Percentiles rank a stretch among this genome's conserved stretches.
These are phyloP conservation scores for Suhomyces taliae DNA, from an alignment of 1,139 yeast genomes.

Conservation along the genomic window DNA sequence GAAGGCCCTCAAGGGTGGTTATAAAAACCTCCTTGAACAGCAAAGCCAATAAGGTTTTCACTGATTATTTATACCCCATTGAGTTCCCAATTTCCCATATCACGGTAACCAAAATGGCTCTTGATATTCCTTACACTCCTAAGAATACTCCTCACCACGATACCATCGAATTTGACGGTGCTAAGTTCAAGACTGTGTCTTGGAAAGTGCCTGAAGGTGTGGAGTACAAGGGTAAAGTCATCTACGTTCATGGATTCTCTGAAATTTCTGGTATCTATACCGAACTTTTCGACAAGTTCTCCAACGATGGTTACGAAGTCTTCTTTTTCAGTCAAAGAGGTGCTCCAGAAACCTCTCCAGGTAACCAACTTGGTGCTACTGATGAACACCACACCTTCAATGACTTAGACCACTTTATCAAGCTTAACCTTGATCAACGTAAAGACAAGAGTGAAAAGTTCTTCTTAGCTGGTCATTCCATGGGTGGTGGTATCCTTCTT, in stretches of 20 bases:
- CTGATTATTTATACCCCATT: no score
- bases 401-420: conserved; percentile 69
- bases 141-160: conserved; percentile 31
- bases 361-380: conserved; percentile 60
- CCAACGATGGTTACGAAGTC: conserved; percentile 66
- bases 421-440: conserved; percentile 29
- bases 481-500: conserved; percentile 88
- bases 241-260: conserved; percentile 80
- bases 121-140: conserved; percentile 36
- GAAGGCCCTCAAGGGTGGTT: no score
- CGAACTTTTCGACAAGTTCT: conserved; percentile 58
- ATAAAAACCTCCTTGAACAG: neutral
- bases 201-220: conserved; percentile 41
- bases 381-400: conserved; percentile 62
- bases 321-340: conserved; percentile 88
- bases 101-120: neutral
- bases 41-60: neutral
- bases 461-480: conserved; percentile 80
- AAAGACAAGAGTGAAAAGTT: conserved; percentile 40
- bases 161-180: conserved; percentile 34
- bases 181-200: conserved; percentile 39
- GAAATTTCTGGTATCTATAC: conserved; percentile 61
- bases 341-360: conserved; percentile 72
- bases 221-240: conserved; percentile 51
- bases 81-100: no score